A percentile compares a stretch with the other conserved stretches of the same genome.
Conservation (phyloP, 2,329 filamentous ascomycete genomes). For the Cercospora berteroae region DNA sequence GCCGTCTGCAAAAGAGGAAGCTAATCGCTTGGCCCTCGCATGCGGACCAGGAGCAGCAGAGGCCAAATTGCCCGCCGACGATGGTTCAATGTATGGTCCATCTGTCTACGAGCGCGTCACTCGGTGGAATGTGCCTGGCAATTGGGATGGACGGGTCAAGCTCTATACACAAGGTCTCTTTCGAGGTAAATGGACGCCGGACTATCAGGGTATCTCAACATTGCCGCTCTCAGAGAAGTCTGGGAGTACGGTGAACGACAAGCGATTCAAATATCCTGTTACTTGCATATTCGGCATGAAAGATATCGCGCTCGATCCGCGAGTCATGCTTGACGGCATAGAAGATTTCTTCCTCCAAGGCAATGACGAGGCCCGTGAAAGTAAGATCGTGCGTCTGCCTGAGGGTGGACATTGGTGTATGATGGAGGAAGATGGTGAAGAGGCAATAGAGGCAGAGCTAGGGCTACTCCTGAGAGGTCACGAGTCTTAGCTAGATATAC, state of each 20-base stretch:
- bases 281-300: constrained; percentile 55
- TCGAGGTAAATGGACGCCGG: constrained; percentile 44
- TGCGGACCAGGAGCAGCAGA: constrained; percentile 53
- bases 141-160: constrained; percentile 52
- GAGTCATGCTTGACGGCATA: constrained; percentile 53
- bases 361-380: background rate
- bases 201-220: constrained; percentile 18
- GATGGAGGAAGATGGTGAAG: constrained; percentile 40
- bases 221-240: constrained; percentile 28
- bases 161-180: constrained; percentile 56
- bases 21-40: constrained; percentile 48
- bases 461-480: background rate
- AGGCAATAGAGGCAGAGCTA: constrained; percentile 19
- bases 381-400: constrained; percentile 51
- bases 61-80: constrained; percentile 37
- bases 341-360: constrained; percentile 47
- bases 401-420: constrained; percentile 56
- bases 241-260: constrained; percentile 17
- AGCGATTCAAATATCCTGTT: constrained; percentile 49
- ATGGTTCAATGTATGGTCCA: constrained; percentile 40
- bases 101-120: constrained; percentile 42
- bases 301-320: constrained; percentile 52
- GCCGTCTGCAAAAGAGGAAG: constrained; percentile 7
- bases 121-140: constrained; percentile 38
- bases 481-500: background rate